phyloP scores from a whole-genome alignment of 2,329 filamentous ascomycete genomes.

The Penicillium capsulatum region DNA sequence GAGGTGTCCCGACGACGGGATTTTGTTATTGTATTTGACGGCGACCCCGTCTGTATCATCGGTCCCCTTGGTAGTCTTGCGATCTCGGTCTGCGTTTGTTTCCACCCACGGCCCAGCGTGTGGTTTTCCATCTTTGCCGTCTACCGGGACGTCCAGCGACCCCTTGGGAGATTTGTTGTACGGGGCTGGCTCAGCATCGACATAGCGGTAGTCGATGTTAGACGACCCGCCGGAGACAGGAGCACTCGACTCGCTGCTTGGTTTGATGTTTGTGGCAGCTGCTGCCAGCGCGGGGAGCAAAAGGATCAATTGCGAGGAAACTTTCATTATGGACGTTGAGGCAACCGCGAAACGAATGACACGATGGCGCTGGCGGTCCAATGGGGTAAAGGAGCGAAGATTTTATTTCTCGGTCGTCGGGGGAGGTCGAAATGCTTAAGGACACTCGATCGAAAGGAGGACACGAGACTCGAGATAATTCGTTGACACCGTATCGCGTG shows the following conservation, averaged over 20 bases:
- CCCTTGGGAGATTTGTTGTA: conserved; percentile 41
- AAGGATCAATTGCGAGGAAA: conserved; percentile 33
- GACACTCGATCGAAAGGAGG: background rate
- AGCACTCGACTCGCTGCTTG: conserved; percentile 16
- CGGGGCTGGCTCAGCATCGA: conserved; percentile 15
- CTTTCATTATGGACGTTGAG: conserved; percentile 29
- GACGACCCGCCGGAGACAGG: conserved; percentile 11
- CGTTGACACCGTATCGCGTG: too few relatives aligned
- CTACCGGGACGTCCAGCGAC: conserved; percentile 80
- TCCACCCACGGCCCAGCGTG: conserved; percentile 73
- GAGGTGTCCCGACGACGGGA: conserved; percentile 29
- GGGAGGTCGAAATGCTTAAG: background rate
- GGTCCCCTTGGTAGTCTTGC: conserved; percentile 36
- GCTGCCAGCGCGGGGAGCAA: conserved; percentile 34
- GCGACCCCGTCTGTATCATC: conserved; percentile 35
- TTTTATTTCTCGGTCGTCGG: background rate
- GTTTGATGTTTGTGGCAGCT: conserved; percentile 19
- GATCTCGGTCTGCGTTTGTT: conserved; percentile 46
- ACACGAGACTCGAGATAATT: too few relatives aligned
- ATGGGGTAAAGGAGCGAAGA: background rate
- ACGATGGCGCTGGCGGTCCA: background rate
- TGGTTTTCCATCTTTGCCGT: conserved; percentile 89
- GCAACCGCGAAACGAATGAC: background rate
- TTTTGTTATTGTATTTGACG: conserved; percentile 22
- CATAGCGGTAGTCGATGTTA: conserved; percentile 13